Percentiles rank a stretch among this genome's conserved stretches.
phyloP scores from a whole-genome alignment of 257 asterid genomes.

The Solanum bulbocastanum region DNA sequence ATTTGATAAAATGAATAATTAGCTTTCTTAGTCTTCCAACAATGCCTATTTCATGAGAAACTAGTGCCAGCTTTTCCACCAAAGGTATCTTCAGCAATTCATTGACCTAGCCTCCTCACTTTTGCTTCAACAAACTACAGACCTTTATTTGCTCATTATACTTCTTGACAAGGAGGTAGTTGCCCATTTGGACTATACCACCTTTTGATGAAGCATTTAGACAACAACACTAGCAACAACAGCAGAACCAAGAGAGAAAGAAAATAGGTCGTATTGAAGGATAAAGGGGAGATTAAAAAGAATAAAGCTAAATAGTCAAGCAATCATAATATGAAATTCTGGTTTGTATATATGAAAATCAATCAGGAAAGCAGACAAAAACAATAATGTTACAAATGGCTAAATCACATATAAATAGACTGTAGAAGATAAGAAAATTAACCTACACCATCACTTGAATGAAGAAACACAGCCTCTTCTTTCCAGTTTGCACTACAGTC shows the following conservation, averaged over 20 bases:
- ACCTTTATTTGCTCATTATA: background rate
- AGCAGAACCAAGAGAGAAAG: background rate
- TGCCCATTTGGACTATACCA: background rate
- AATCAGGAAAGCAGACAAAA: background rate
- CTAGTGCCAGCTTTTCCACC: background rate
- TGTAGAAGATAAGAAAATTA: slow-evolving; percentile 5
- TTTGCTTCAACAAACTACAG: background rate
- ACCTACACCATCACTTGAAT: slow-evolving; percentile 40
- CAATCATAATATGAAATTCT: background rate
- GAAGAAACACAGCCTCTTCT: slow-evolving; percentile 29
- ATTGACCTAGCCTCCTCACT: background rate
- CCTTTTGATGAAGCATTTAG: background rate
- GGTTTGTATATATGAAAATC: background rate
- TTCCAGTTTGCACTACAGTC: slow-evolving; percentile 15
- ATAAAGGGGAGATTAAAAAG: background rate
- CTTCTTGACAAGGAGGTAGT: background rate
- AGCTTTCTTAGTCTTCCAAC: background rate
- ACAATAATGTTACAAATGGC: background rate
- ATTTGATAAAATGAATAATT: background rate
- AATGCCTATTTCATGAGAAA: background rate
- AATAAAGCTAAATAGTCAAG: background rate
- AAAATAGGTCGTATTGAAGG: background rate
- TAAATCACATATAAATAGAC: background rate
- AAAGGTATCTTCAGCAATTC: background rate
- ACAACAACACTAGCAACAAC: background rate